phyloP scores from a whole-genome alignment of 1,284 basidiomycete species.

The Cystobasidium pallidum region DNA sequence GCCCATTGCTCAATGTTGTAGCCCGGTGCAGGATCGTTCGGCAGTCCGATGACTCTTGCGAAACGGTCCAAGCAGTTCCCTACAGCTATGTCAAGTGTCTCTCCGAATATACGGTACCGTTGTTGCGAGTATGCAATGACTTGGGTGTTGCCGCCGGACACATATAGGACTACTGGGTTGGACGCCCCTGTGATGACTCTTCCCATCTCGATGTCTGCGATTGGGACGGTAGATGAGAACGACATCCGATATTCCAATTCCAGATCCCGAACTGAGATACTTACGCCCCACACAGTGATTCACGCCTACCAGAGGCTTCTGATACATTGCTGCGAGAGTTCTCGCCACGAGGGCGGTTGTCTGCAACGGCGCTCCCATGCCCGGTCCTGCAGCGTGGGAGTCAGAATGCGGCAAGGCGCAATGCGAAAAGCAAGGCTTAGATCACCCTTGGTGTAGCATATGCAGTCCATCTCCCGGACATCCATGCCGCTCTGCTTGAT shows the following conservation, averaged over 20 bases:
- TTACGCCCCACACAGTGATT: conserved; percentile 98
- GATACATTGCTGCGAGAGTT: conserved; percentile 82
- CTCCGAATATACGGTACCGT: conserved; percentile 96
- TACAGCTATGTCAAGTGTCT: conserved; percentile 97
- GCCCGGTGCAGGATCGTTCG: conserved; percentile 96
- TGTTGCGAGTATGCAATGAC: conserved; percentile 98
- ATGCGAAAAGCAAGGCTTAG: no score
- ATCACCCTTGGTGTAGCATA: conserved; percentile 98
- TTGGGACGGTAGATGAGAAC: no score
- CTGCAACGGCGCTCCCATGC: conserved; percentile 96
- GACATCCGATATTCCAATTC: background rate
- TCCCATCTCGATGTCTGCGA: conserved; percentile 97
- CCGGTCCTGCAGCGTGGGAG: conserved; percentile 71
- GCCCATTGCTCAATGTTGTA: conserved; percentile 98
- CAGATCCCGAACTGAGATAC: no score
- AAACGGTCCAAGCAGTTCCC: conserved; percentile 98
- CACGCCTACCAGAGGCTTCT: conserved; percentile 91
- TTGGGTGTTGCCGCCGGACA: conserved; percentile 98
- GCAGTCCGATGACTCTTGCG: conserved; percentile 90
- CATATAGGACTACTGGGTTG: conserved; percentile 96
- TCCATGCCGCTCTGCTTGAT: conserved; percentile 71
- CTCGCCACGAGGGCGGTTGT: conserved; percentile 95
- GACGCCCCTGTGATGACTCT: conserved; percentile 89
- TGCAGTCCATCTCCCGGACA: conserved; percentile 83
- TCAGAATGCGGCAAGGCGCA: no score